phyloP scores from a whole-genome alignment of 1,139 yeast species.

The Candida sanyaensis region DNA sequence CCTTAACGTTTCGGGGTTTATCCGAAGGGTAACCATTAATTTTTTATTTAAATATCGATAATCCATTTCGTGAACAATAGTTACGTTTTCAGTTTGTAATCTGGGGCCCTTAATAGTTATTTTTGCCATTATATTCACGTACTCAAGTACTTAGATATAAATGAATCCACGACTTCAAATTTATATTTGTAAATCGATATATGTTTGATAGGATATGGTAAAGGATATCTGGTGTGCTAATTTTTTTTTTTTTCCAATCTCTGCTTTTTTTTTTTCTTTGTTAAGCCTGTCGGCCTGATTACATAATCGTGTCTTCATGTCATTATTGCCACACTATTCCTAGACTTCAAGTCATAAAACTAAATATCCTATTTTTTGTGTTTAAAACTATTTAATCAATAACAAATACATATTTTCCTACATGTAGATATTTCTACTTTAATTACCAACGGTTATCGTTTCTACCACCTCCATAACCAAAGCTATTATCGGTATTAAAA shows the following conservation, averaged over 20 bases:
- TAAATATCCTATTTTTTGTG: background rate
- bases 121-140: background rate
- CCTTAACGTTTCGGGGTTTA: background rate
- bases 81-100: background rate
- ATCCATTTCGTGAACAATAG: conserved; percentile 1
- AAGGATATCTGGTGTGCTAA: too few relatives aligned
- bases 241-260: too few relatives aligned
- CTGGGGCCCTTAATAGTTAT: background rate
- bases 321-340: too few relatives aligned
- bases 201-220: too few relatives aligned
- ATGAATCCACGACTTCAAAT: too few relatives aligned
- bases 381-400: background rate
- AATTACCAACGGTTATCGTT: conserved; percentile 2
- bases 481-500: conserved; percentile 3
- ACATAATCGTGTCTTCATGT: too few relatives aligned
- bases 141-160: too few relatives aligned
- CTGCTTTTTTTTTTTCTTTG: too few relatives aligned
- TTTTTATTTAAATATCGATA: background rate
- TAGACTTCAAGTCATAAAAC: too few relatives aligned
- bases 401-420: background rate
- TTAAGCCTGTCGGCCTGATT: too few relatives aligned
- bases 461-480: conserved; percentile 4
- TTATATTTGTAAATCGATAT: too few relatives aligned
- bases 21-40: background rate
- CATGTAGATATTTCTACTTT: background rate